Evolutionary conservation across 345 rosid species (phyloP), one percentile per base, ranked within the genome.

Genomic region (Garcia nutans): DNA sequence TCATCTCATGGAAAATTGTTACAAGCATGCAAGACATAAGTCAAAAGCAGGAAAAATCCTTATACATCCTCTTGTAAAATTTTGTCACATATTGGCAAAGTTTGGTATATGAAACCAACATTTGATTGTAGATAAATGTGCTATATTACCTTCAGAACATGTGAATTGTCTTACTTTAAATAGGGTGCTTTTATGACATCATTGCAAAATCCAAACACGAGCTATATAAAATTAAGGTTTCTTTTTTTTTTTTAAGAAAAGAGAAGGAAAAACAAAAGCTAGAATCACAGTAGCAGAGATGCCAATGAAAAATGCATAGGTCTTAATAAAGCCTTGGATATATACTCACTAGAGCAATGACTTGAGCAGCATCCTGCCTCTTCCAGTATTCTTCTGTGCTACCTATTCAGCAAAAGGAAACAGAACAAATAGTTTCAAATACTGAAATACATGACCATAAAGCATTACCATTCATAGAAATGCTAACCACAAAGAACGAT

Each of bases 301-400:
- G 28, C 24, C 44, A 70, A 47, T 67, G 23, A 57, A 58, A 17
- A 63, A 7, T 31, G 65, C 57, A 55, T 24, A 41, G 73, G 68
- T 74, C 37, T 23, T 15, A 49, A 31, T n/a, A 77, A 75, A n/a
- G 76, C 8, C 24, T 49, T 11, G 52, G 56, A 64, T 24, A 49
- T 73, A 17, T 65, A 84, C 89, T 88, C 83, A 85, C 98, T 76
- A 81, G 90, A 86, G 98, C 94, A 71, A 94, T 70, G 74, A 91
- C 92, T 79, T 86, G 86, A 76, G 94, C 98, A 1, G 96, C 98
- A 77, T 94, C 98, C 75, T 71, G 79, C 79, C 98, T 89, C 85
- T 85, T 87, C 98, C 98, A 94, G 78, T 87, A 92, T 70, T 94
- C 96, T 68, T 88, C 93, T 3, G 97, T 90, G 76, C 98, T 94